These are phyloP conservation scores for Polyrhizophydium stewartii DNA, from an alignment of 371 early-diverging fungal genomes.

Conservation along the genomic window DNA sequence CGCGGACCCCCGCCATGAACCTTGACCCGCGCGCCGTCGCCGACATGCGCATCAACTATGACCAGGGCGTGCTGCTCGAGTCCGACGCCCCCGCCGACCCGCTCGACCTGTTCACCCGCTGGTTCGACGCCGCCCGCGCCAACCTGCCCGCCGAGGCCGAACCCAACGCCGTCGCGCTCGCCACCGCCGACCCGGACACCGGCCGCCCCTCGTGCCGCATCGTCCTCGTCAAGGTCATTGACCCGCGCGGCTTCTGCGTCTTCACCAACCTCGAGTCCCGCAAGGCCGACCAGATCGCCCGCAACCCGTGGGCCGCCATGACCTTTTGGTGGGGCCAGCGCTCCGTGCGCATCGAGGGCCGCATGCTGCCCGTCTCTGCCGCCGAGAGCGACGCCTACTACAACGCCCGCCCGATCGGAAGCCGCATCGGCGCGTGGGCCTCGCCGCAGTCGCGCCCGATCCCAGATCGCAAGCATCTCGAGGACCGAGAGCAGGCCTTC, in stretches of 20 bases:
- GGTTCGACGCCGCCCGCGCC: constrained; percentile 30
- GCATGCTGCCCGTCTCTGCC: constrained; percentile 15
- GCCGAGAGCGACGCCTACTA: constrained; percentile 42
- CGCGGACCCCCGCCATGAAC: too few species aligned
- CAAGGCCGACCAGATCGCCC: constrained; percentile 34
- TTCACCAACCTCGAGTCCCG: constrained; percentile 48
- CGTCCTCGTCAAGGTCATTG: constrained; percentile 45
- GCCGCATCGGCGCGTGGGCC: constrained; percentile 44
- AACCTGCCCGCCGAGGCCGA: constrained; percentile 17
- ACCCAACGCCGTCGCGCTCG: constrained; percentile 41
- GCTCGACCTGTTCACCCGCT: constrained; percentile 29
- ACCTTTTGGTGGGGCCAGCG: constrained; percentile 40
- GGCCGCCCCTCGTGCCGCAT: constrained; percentile 36
- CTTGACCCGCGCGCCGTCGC: constrained; percentile 16
- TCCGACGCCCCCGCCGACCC: constrained; percentile 15
- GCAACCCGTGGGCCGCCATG: constrained; percentile 33
- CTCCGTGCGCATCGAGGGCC: constrained; percentile 40
- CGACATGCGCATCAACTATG: constrained; percentile 31
- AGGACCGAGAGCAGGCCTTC: constrained; percentile 11
- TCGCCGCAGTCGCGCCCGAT: constrained; percentile 28
- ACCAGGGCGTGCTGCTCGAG: constrained; percentile 16
- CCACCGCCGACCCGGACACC: constrained; percentile 16
- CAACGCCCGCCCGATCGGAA: constrained; percentile 31
- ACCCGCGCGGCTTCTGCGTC: constrained; percentile 39
- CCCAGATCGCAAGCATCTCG: constrained; percentile 21